Conservation (phyloP, 2,329 filamentous ascomycete species). For the Colletotrichum chrysophilum region DNA sequence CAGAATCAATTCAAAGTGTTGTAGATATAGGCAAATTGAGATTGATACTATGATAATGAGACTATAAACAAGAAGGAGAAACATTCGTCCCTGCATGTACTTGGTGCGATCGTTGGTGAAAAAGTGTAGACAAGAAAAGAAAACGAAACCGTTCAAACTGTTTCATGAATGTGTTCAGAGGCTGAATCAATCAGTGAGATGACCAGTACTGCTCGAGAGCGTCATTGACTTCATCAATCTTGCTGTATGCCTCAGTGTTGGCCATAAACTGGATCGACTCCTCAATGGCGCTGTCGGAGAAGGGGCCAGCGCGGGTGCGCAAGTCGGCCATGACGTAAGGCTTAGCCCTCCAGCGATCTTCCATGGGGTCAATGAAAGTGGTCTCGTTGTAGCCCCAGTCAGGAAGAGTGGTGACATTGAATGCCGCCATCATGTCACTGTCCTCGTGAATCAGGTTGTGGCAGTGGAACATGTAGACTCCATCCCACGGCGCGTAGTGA, state of each 20-base stretch:
- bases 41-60: neutral
- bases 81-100: neutral
- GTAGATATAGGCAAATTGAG: neutral
- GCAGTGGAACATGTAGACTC: neutral
- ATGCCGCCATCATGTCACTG: constrained; percentile 50
- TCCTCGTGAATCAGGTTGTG: constrained; percentile 51
- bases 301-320: neutral
- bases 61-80: neutral
- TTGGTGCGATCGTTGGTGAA: neutral
- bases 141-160: neutral
- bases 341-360: neutral
- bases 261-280: neutral
- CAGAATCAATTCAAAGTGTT: neutral
- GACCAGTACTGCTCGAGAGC: constrained; percentile 1
- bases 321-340: neutral
- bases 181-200: neutral
- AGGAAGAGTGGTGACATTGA: constrained; percentile 45
- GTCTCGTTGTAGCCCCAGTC: constrained; percentile 28
- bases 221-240: neutral
- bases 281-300: neutral
- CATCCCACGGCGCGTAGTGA: neutral
- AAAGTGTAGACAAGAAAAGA: neutral
- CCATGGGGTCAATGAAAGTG: constrained; percentile 8
- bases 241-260: neutral
- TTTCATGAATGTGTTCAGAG: fast-evolving